Percentiles rank a stretch among this genome's conserved stretches.
Conservation (phyloP, 441 rosid species). For the Arabidopsis hybrid region DNA sequence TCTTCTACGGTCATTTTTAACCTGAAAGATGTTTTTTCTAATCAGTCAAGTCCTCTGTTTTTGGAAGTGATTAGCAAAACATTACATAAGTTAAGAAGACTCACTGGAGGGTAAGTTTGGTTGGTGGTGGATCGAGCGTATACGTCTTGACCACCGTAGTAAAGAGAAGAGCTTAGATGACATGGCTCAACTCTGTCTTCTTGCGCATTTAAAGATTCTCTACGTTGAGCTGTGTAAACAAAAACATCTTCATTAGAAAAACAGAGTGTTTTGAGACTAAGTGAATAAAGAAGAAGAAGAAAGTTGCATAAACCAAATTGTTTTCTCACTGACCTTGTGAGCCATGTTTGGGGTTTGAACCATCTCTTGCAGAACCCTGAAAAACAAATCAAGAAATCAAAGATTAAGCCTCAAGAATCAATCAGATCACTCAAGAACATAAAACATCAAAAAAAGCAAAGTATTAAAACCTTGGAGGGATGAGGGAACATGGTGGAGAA, state of each 20-base stretch:
- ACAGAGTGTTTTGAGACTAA: background rate
- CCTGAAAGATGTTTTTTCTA: conserved; percentile 45
- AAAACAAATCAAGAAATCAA: conserved; percentile 7
- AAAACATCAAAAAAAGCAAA: conserved; percentile 7
- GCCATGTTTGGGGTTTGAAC: conserved; percentile 57
- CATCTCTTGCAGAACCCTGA: conserved; percentile 64
- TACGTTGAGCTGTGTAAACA: conserved; percentile 45
- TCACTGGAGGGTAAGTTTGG: conserved; percentile 63
- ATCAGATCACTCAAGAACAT: conserved; percentile 4
- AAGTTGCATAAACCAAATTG: background rate
- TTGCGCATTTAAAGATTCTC: conserved; percentile 46
- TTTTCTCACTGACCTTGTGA: conserved; percentile 52
- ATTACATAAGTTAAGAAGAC: conserved; percentile 41
- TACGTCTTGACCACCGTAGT: conserved; percentile 90
- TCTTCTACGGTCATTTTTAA: conserved; percentile 59
- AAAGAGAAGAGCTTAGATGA: conserved; percentile 89
- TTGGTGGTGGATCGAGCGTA: conserved; percentile 58
- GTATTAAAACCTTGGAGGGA: conserved; percentile 59
- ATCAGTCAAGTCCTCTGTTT: conserved; percentile 34
- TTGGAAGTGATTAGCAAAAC: background rate
- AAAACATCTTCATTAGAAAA: conserved; percentile 27
- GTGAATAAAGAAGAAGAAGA: conserved; percentile 14
- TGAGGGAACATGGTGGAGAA: conserved; percentile 80
- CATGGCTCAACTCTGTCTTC: conserved; percentile 54
- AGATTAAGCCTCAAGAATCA: conserved; percentile 30